phyloP scores from a whole-genome alignment of 2,329 filamentous ascomycete species.

The Hirsutella rhossiliensis region DNA sequence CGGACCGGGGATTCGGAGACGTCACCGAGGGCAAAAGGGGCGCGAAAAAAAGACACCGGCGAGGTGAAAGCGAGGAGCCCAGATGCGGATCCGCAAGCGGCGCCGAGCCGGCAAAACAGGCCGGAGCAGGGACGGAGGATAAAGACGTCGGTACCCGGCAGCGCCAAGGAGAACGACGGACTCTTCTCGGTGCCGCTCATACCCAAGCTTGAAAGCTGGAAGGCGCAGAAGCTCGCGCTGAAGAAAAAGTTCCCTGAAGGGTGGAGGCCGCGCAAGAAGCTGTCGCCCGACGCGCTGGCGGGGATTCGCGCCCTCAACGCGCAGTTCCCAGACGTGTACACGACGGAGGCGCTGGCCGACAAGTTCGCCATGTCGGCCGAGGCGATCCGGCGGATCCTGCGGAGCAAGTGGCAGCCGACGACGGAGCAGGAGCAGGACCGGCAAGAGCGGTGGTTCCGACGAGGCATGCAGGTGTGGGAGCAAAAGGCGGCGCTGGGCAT shows the following conservation, averaged over 20 bases:
- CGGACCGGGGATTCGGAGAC: too few relatives aligned
- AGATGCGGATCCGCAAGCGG: background rate
- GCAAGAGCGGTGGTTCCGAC: constrained; percentile 47
- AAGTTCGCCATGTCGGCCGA: constrained; percentile 84
- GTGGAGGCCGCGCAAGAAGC: constrained; percentile 73
- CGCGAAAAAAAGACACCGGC: too few relatives aligned
- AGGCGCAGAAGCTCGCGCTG: constrained; percentile 61
- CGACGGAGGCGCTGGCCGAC: constrained; percentile 57
- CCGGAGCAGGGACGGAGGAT: background rate
- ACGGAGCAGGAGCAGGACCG: constrained; percentile 45
- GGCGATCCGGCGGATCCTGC: constrained; percentile 76
- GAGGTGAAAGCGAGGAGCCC: background rate
- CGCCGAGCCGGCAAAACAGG: too few relatives aligned
- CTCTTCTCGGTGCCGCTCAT: background rate
- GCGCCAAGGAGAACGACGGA: background rate
- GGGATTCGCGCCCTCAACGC: constrained; percentile 75
- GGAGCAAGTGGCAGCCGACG: constrained; percentile 59
- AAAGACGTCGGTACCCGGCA: background rate
- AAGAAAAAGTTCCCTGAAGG: constrained; percentile 67
- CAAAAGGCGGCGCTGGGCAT: constrained; percentile 46
- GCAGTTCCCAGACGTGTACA: constrained; percentile 66
- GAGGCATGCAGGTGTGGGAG: constrained; percentile 48
- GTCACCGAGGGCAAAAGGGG: too few relatives aligned
- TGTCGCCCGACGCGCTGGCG: constrained; percentile 86
- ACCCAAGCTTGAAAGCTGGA: constrained; percentile 46